phyloP scores from a whole-genome alignment of 805 yeast genomes.

The Candida parachauliodes region DNA sequence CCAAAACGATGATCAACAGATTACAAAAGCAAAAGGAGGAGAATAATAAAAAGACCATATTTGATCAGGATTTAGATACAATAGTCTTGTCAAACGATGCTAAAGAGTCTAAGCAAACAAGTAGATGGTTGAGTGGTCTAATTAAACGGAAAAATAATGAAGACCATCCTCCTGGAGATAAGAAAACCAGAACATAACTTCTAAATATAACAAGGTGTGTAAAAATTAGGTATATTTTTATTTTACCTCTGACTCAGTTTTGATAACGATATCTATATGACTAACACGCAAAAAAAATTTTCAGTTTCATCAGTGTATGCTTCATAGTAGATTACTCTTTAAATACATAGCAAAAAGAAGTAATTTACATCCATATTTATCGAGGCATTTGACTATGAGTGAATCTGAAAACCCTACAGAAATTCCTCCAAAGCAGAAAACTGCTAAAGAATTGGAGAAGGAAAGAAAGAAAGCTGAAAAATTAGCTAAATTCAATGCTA shows the following conservation, averaged over 20 bases:
- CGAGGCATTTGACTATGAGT: constrained; percentile 11
- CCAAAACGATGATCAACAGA: constrained; percentile 57
- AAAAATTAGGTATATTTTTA: too few species aligned
- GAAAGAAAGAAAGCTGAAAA: constrained; percentile 88
- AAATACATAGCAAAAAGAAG: constrained; percentile 8
- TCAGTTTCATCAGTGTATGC: constrained; percentile 14
- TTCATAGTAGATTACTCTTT: constrained; percentile 14
- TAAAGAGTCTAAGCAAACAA: constrained; percentile 2
- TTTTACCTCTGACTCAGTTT: too few species aligned
- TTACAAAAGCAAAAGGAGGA: constrained; percentile 20
- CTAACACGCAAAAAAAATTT: constrained; percentile 6
- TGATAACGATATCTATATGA: too few species aligned
- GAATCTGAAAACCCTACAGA: constrained; percentile 17
- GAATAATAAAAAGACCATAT: constrained; percentile 2
- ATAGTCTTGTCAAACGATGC: constrained; percentile 11
- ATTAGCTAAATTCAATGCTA: constrained; percentile 82
- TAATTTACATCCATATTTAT: constrained; percentile 1
- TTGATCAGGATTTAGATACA: constrained; percentile 15
- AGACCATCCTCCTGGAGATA: background rate
- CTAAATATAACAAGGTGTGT: background rate
- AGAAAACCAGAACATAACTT: constrained; percentile 1
- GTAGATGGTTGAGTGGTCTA: constrained; percentile 23
- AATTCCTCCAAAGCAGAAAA: constrained; percentile 47
- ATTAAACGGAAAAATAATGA: constrained; percentile 7
- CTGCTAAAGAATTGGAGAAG: constrained; percentile 79